phyloP scores from a whole-genome alignment of 208 protist genomes.

The Trypanosoma scelopori region DNA sequence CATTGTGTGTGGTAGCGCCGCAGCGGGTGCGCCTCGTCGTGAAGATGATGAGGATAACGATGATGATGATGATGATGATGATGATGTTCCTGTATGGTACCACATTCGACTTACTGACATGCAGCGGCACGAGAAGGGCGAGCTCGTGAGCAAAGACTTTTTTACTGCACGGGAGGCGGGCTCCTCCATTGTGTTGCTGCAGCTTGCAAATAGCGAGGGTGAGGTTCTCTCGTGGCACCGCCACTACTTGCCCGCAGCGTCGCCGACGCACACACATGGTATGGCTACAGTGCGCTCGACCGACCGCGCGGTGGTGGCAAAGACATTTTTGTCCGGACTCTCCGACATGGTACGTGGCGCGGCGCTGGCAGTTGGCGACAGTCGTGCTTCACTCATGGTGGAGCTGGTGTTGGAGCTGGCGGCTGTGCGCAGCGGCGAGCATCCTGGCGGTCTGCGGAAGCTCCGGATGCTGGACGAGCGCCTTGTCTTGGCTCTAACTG shows the following conservation, averaged over 20 bases:
- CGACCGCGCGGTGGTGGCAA: conserved; percentile 67
- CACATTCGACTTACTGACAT: conserved; percentile 67
- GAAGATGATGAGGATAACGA: conserved; percentile 4
- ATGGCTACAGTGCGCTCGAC: conserved; percentile 36
- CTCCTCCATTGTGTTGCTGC: conserved; percentile 37
- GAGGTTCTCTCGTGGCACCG: conserved; percentile 65
- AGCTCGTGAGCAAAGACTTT: conserved; percentile 56
- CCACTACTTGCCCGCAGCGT: conserved; percentile 30
- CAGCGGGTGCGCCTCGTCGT: neutral
- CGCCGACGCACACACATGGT: conserved; percentile 21
- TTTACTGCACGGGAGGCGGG: conserved; percentile 54
- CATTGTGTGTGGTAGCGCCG: conserved; percentile 26
- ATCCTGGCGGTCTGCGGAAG: conserved; percentile 44
- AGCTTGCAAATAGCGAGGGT: conserved; percentile 45
- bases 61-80: conserved; percentile 20
- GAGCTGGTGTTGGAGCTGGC: conserved; percentile 70
- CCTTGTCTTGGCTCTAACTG: conserved; percentile 69
- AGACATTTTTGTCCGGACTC: conserved; percentile 77
- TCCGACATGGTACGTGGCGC: conserved; percentile 40
- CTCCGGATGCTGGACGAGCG: conserved; percentile 71
- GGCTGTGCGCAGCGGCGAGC: conserved; percentile 58
- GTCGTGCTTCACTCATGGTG: conserved; percentile 46
- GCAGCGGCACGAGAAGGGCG: conserved; percentile 85
- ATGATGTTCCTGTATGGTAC: conserved; percentile 36
- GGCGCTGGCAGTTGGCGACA: neutral